These are phyloP conservation scores for Eimeria necatrix DNA, from an alignment of 169 alveolate species.

Conservation along the genomic window DNA sequence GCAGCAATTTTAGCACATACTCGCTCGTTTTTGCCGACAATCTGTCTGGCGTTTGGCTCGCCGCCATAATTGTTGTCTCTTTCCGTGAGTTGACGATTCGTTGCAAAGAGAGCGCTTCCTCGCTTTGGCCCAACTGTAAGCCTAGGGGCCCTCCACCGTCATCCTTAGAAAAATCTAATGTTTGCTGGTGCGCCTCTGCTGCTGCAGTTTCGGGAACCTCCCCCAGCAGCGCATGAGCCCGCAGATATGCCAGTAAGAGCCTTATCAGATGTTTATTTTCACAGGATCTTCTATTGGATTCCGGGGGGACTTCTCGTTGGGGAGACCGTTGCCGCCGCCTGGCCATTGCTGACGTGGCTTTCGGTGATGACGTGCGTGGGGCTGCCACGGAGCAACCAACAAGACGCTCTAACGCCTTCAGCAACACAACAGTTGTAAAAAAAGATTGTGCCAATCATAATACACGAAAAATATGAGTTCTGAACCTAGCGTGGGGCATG, in stretches of 20 bases:
- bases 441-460: not conserved
- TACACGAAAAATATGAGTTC: no score
- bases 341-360: not conserved
- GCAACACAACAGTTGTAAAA: not conserved
- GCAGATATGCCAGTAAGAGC: slow-evolving; percentile 35
- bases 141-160: not conserved
- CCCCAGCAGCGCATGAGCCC: slow-evolving; percentile 30
- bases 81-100: not conserved
- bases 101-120: not conserved
- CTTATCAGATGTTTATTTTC: not conserved
- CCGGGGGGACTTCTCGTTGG: not conserved
- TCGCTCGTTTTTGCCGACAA: not conserved
- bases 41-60: not conserved
- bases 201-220: slow-evolving; percentile 28
- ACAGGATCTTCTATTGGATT: not conserved
- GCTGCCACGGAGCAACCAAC: not conserved
- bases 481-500: no score
- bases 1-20: not conserved
- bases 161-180: not conserved
- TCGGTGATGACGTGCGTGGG: not conserved
- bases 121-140: not conserved
- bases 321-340: not conserved
- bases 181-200: slow-evolving; percentile 50
- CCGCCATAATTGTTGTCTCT: not conserved
- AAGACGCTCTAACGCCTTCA: slow-evolving; percentile 17